phyloP scores from a whole-genome alignment of 2,329 filamentous ascomycete genomes.

The Biscogniauxia sp. region DNA sequence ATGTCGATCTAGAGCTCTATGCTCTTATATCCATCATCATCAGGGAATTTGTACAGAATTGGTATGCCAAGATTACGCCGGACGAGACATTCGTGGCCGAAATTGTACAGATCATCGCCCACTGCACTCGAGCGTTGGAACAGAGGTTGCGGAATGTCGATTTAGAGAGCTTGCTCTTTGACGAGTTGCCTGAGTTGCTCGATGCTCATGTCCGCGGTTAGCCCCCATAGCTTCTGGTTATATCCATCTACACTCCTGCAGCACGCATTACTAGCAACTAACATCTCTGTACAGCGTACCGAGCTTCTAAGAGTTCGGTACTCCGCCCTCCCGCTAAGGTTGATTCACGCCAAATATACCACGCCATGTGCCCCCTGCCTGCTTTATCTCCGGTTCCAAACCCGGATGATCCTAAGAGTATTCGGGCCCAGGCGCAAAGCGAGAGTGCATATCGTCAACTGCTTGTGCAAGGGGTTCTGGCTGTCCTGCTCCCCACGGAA shows the following conservation, averaged over 20 bases:
- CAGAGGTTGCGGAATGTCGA: constrained; percentile 81
- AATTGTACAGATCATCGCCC: constrained; percentile 85
- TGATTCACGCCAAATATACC: constrained; percentile 71
- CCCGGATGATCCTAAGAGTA: constrained; percentile 46
- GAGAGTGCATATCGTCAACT: constrained; percentile 84
- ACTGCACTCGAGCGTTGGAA: constrained; percentile 85
- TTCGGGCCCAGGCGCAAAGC: constrained; percentile 66
- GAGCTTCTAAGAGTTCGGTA: constrained; percentile 60
- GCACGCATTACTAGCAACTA: constrained; percentile 1
- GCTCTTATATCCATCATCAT: constrained; percentile 87
- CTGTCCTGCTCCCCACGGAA: constrained; percentile 84
- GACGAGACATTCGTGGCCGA: constrained; percentile 87
- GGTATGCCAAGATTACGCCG: constrained; percentile 90
- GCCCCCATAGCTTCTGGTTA: constrained; percentile 21
- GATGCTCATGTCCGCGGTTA: constrained; percentile 77
- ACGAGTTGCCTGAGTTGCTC: constrained; percentile 82
- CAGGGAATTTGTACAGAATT: constrained; percentile 85
- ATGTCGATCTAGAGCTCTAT: constrained; percentile 90
- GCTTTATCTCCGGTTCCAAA: constrained; percentile 75
- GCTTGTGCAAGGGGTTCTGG: constrained; percentile 77
- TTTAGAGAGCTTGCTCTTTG: constrained; percentile 75
- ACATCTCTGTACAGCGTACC: constrained; percentile 59
- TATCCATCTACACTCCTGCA: background rate
- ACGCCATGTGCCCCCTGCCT: constrained; percentile 78
- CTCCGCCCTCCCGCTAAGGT: constrained; percentile 58